Evolutionary conservation across 495 filamentous ascomycete species (phyloP), one percentile per base, ranked within the genome.

Genomic region (Talaromyces ruber): DNA sequence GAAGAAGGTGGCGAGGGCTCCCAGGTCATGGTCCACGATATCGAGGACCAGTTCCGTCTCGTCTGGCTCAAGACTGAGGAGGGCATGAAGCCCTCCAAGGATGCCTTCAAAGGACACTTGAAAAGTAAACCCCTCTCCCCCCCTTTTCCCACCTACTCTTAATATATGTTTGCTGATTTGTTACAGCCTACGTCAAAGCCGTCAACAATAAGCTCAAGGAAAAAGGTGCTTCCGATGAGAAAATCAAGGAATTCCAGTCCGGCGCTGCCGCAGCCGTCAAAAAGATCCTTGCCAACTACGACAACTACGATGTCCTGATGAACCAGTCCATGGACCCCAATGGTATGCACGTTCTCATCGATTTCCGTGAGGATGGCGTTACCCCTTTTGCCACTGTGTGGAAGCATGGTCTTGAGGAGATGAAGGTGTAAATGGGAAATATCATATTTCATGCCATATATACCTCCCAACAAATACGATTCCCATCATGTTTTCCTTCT

Each of bases 331-430:
- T 93, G 90, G 85, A 96, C 71, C 84, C 86, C 64, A 90, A 96
- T 67, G 92, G 89, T 77, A 98, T 98, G 94, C 83, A 96, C 70
- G 82, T 94, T 61, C 91, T 97, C 60, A 87, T 97, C 72, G 93
- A 98, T 81, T 98, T 96, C 82, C 92, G 93, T 69, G 93, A 95
- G 71, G 95, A 98, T 67, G 94, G 94, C 74, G 75, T 88, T 63
- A 98, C 93, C 28, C 94, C 94, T 37, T 98, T 80, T 69, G 81
- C 97, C 60, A 86, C 84, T 63, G 79, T 96, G 81, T 98, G 94
- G 95, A 97, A 97, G 85, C 88, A 97, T 76, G 95, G 94, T 67
- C 80, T 98, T 67, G 82, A 78, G 64, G 88, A 88, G 81, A 84
- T 85, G 82, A 98, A 98, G 86, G 93, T 98, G 64, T 98, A 91